Conservation (phyloP, 257 asterid genomes). For the Solanum clarkiae region DNA sequence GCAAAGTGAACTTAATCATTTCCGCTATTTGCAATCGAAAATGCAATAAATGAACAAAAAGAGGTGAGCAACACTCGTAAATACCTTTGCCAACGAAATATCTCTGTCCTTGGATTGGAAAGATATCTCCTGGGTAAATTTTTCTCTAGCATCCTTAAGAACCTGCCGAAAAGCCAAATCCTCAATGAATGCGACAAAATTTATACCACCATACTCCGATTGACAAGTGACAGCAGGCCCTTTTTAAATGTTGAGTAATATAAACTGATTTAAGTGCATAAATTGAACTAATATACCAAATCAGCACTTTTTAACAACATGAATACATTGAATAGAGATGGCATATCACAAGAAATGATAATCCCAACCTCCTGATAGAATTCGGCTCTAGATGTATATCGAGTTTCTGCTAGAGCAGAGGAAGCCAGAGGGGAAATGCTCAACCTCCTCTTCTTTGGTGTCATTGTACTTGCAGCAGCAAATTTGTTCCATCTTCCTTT, state of each 20-base stretch:
- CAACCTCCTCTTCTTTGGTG: slow-evolving; percentile 43
- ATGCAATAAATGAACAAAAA: not conserved
- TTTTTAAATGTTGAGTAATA: not conserved
- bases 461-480: slow-evolving; percentile 26
- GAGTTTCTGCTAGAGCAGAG: slow-evolving; percentile 40
- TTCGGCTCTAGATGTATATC: slow-evolving; percentile 33
- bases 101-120: slow-evolving; percentile 77
- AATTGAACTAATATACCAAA: not conserved
- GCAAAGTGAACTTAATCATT: not conserved
- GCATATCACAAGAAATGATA: not conserved
- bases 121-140: slow-evolving; percentile 67
- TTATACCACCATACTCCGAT: not conserved
- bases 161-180: slow-evolving; percentile 28
- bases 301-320: not conserved
- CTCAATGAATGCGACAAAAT: slow-evolving; percentile 9
- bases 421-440: slow-evolving; percentile 56
- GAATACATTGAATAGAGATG: not conserved
- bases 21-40: not conserved
- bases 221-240: not conserved
- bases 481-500: slow-evolving; percentile 26
- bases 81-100: slow-evolving; percentile 86
- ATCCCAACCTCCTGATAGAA: slow-evolving; percentile 64
- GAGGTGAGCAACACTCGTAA: not conserved
- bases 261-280: not conserved
- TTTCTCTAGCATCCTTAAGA: slow-evolving; percentile 59